Base-by-base conservation (phyloP, 805 yeast species). In the Saccharomycopsis malanga region DNA sequence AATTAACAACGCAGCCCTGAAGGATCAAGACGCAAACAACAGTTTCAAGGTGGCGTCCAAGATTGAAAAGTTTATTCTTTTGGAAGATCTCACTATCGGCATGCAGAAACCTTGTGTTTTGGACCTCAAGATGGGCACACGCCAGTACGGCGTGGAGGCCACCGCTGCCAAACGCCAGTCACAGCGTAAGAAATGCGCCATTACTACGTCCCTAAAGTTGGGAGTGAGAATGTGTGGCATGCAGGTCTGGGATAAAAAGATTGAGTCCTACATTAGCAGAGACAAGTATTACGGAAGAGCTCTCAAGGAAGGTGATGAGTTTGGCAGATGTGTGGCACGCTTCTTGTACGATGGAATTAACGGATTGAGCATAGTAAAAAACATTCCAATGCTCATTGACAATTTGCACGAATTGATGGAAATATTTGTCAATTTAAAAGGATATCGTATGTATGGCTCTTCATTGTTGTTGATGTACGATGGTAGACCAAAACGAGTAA, bases 111-210 rank as follows among this genome's bases (percentile, higher is more conserved):
- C 98, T 0, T 89, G 96, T 61, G 98, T 91, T 0, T 67, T 93
- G 42, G 99, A 93, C 65, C 70, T 93, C 57, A 93, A 93, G 61
- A 93, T 93, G 98, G 99, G 99, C 0, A 91, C 99, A 0, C 73
- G 99, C 49, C 99, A 93, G 64, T 93, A 93, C 58, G 98, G 99
- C 7, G 83, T 91, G n/a, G 95, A 88, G 54, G 97, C 98, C 0
- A 71, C 73, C 4, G 62, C 66, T 12, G 66, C 78, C 42, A 93
- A 93, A 64, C 83, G 80, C 58, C 61, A 67, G 41, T 86, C 96
- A 0, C 98, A 93, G 66, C 67, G 86, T 29, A 71, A 71, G 46
- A 93, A 93, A 64, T 93, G 99, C 63, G 67, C 73, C 2, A 65
- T 70, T 47, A 91, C 98, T 0, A 91, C 98, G 0, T 81, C 93